Evolutionary conservation across 2,329 filamentous ascomycete species (phyloP).

Genomic region (Massarina eburnea): DNA sequence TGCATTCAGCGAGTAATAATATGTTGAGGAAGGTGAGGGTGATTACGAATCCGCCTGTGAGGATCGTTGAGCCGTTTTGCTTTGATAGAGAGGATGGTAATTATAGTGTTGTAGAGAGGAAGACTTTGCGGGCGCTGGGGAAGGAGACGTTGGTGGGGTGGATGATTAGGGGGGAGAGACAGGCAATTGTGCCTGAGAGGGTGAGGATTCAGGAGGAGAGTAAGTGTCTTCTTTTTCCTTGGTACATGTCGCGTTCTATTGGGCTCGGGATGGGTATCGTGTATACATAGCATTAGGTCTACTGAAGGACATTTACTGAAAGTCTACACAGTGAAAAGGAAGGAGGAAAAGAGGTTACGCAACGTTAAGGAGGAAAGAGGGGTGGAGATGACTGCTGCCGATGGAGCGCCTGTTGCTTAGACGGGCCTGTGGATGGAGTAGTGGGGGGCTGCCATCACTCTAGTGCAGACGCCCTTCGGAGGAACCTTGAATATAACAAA

Average conservation of each 20-base stretch:
- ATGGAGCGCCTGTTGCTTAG: constrained; percentile 9
- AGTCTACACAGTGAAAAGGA: too few species aligned
- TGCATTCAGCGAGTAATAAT: constrained; percentile 59
- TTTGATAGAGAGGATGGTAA: constrained; percentile 54
- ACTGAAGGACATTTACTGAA: too few species aligned
- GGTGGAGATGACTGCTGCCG: constrained; percentile 12
- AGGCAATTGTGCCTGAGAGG: constrained; percentile 54
- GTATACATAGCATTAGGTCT: too few species aligned
- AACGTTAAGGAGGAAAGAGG: constrained; percentile 26
- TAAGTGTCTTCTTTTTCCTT: too few species aligned
- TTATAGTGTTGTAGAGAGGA: constrained; percentile 60
- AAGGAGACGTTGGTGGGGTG: constrained; percentile 54
- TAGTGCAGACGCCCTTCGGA: too few species aligned
- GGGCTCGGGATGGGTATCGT: too few species aligned
- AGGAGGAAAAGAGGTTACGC: constrained; percentile 50
- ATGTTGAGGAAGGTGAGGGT: constrained; percentile 51
- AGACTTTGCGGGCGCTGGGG: constrained; percentile 55
- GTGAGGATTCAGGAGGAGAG: constrained; percentile 51
- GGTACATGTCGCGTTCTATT: too few species aligned
- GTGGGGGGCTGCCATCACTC: too few species aligned
- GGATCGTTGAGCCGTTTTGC: constrained; percentile 54
- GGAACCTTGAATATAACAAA: too few species aligned
- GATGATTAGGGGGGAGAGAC: constrained; percentile 54
- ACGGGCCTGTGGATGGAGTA: too few species aligned
- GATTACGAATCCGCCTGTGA: constrained; percentile 60